Evolutionary conservation across 2,329 filamentous ascomycete species (phyloP), one percentile per base, ranked within the genome.

Genomic region (Nemania abortiva): DNA sequence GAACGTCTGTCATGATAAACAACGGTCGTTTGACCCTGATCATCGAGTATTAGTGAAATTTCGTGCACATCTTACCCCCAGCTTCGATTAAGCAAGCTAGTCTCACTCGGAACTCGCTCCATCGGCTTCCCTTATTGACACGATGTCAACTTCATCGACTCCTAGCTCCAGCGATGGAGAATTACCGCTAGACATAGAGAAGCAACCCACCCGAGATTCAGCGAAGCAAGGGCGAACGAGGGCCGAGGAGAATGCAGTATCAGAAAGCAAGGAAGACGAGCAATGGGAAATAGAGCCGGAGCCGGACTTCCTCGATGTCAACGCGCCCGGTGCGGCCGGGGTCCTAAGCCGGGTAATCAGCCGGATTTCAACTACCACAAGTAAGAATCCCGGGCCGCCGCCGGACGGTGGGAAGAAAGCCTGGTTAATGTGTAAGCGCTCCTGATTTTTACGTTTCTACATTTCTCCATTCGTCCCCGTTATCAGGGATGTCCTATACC

Each of bases 331-430:
- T 3, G 55, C 78, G 20, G 66, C 76, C 1, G 76, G 78, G 18
- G 71, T 79, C 0, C 53, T 84, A 1, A 77, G 73, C 60, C 80
- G 82, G 1, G 80, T 83, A 4, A 67, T 85, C 13, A 85, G 82
- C 69, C 77, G 79, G 18, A 79, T 82, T 3, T 82, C 80, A 20
- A 81, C 82, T 1, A 80, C 77, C 45, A 81, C 81, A 0, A 83
- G 78, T 54, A 74, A 78, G 57, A 79, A 83, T 47, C 82, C 82
- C 0, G 82, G 83, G 0, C 85, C 85, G 22, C 85, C 86, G 0
- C 86, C 86, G 0, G 84, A 88, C 31, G 86, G 85, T 2, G 86
- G 86, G 0, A 73, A 76, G 59, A 73, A 77, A 24, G 85, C 86
- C 0, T 88, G 86, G 86, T 70, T 80, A 2, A 79, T 79, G 10